Evolutionary conservation across 2,329 filamentous ascomycete genomes (phyloP), one percentile per base, ranked within the genome.

Genomic region (Ophiosphaerella narmari): DNA sequence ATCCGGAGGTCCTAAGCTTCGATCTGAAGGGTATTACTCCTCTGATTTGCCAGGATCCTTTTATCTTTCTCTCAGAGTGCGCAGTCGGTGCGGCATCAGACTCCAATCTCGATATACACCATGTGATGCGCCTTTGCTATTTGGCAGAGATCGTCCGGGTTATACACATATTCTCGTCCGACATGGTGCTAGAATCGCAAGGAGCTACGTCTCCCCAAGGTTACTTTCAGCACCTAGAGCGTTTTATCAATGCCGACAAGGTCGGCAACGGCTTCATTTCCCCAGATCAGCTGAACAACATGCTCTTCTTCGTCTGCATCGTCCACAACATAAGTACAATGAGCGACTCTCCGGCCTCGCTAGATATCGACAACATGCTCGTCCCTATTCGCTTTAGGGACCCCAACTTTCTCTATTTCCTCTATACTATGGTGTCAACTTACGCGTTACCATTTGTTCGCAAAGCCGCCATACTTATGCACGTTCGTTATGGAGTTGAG

Each of bases 391-490:
- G 49, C 12, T 68, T 67, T 52, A 60, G 60, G n/a, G 59, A 71
- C 29, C 53, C 57, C 7, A 65, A 65, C 18, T 72, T 72, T 46
- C 57, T 72, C 16, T 65, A 63, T 43, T 66, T 70, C 54, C 68
- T 77, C 7, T 64, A 74, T 7, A 68, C 65, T 12, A 62, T 80
- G 51, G 81, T 90, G 21, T 85, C 86, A 55, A 91, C 88, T 64
- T 99, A 97, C 66, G 91, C 91, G 4, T 80, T 97, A n/a, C 81
- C 86, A 0, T 99, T 97, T 76, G 78, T 99, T 34, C 88, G 94
- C 52, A 99, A 99, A 76, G 82, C 83, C 7, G 82, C 86, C 38
- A 83, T 99, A 40, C 83, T 97, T 33, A 83, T 97, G 56, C 87
- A 97, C 70, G 87, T 95, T 52, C 88, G 90, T 62, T 91, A 90